phyloP scores from a whole-genome alignment of 441 rosid species.

The Viola pubescens region DNA sequence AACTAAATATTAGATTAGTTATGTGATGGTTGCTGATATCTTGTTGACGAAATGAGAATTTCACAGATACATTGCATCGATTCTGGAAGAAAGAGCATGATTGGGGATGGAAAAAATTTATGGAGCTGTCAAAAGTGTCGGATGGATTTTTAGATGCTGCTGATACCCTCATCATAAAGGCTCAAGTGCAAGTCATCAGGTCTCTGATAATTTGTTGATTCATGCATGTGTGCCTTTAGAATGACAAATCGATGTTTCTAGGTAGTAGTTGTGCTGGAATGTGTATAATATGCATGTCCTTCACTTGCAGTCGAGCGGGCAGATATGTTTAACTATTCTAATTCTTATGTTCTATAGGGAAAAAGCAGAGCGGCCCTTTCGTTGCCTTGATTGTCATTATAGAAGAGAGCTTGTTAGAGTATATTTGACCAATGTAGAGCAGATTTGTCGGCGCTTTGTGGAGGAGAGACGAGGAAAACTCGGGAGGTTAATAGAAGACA shows the following conservation, averaged over 20 bases:
- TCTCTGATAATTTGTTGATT: conserved; percentile 9
- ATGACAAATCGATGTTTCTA: neutral
- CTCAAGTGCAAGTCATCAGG: conserved; percentile 98
- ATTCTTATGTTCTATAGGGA: conserved; percentile 39
- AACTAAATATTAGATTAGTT: conserved; percentile 16
- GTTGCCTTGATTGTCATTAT: conserved; percentile 87
- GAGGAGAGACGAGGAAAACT: conserved; percentile 87
- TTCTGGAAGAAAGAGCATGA: conserved; percentile 99
- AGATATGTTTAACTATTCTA: too few relatives aligned
- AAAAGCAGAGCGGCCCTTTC: conserved; percentile 87
- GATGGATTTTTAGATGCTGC: conserved; percentile 81
- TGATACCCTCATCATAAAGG: conserved; percentile 76
- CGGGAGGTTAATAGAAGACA: conserved; percentile 69
- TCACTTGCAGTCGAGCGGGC: too few relatives aligned
- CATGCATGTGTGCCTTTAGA: neutral
- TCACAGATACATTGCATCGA: conserved; percentile 84
- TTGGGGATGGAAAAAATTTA: conserved; percentile 99
- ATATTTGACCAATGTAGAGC: conserved; percentile 82
- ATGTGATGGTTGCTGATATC: conserved; percentile 10
- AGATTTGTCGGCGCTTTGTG: conserved; percentile 75
- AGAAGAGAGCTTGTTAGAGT: conserved; percentile 98
- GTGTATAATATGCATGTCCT: too few relatives aligned
- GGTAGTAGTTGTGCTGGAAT: neutral
- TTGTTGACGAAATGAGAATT: conserved; percentile 21
- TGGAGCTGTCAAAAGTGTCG: conserved; percentile 70